phyloP scores from a whole-genome alignment of 768 basidiomycete genomes.

The Hydnomerulius pinastri region DNA sequence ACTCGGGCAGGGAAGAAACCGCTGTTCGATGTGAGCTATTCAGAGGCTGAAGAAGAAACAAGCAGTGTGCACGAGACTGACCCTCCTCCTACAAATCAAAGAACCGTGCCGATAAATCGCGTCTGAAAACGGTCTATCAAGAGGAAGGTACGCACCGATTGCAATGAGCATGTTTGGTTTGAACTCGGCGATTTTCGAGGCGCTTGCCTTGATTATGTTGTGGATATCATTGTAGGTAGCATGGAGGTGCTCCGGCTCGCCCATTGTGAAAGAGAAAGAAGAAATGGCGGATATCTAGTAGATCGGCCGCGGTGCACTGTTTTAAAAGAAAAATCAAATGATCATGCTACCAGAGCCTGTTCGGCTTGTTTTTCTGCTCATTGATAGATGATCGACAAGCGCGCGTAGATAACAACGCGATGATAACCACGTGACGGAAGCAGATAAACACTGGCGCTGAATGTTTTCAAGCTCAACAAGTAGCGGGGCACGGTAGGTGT shows the following conservation, averaged over 20 bases:
- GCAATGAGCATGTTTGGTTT: constrained; percentile 87
- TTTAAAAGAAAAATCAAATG: no score
- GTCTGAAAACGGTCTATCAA: not conserved
- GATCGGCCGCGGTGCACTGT: no score
- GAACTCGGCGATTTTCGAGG: constrained; percentile 75
- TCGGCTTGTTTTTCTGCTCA: no score
- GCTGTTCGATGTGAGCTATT: constrained; percentile 40
- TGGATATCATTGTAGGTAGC: constrained; percentile 93
- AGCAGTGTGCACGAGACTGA: constrained; percentile 42
- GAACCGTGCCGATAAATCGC: constrained; percentile 2
- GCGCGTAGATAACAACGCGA: constrained; percentile 4
- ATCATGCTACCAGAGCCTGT: not conserved
- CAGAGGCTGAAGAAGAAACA: constrained; percentile 11
- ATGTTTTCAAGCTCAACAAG: no score
- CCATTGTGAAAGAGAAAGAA: constrained; percentile 23
- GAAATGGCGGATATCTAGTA: not conserved
- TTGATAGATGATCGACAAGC: constrained; percentile 14
- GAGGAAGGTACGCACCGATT: constrained; percentile 62
- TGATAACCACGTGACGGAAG: constrained; percentile 17
- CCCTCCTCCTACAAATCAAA: constrained; percentile 68
- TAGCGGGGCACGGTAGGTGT: no score
- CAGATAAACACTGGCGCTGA: constrained; percentile 11
- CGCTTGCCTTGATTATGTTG: constrained; percentile 73
- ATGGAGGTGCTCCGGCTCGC: constrained; percentile 58
- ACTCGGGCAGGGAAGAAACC: constrained; percentile 97